These are phyloP conservation scores for Claviceps pazoutovae DNA, from an alignment of 2,329 filamentous ascomycete genomes.

Conservation along the genomic window DNA sequence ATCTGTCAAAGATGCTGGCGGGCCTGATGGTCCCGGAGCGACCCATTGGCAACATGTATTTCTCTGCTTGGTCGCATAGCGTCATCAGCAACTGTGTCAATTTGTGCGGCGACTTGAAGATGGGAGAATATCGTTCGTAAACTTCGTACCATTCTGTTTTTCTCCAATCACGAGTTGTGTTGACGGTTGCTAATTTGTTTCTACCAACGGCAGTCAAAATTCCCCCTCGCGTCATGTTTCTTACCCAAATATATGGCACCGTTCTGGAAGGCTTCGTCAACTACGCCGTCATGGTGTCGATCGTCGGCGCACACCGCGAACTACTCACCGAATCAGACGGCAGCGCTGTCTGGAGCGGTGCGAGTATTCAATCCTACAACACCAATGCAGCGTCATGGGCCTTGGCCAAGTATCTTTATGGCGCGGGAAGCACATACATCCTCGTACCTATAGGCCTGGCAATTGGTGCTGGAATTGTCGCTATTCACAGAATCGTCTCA, in stretches of 20 bases:
- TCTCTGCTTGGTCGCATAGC: constrained; percentile 44
- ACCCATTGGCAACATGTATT: constrained; percentile 44
- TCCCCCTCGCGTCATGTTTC: constrained; percentile 24
- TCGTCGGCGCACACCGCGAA: constrained; percentile 27
- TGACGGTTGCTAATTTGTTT: too few relatives aligned
- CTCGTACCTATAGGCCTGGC: constrained; percentile 25
- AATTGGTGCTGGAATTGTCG: constrained; percentile 24
- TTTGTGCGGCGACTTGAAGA: constrained; percentile 39
- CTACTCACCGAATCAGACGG: constrained; percentile 27
- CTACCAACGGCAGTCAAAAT: constrained; percentile 13
- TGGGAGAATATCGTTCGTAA: constrained; percentile 41
- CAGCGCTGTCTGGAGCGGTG: constrained; percentile 32
- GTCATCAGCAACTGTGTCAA: constrained; percentile 36
- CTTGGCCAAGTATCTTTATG: constrained; percentile 29
- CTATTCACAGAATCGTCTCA: neutral
- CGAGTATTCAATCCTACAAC: constrained; percentile 32
- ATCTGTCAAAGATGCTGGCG: constrained; percentile 42
- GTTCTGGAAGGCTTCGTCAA: constrained; percentile 29
- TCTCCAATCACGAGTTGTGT: neutral
- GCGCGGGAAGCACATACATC: constrained; percentile 21
- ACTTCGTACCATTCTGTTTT: neutral
- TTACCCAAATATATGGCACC: constrained; percentile 26
- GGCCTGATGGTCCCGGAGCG: constrained; percentile 35
- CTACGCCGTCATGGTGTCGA: constrained; percentile 31
- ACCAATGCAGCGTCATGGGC: constrained; percentile 17